Base-by-base conservation (phyloP, 441 rosid species). In the Codiaeum variegatum region DNA sequence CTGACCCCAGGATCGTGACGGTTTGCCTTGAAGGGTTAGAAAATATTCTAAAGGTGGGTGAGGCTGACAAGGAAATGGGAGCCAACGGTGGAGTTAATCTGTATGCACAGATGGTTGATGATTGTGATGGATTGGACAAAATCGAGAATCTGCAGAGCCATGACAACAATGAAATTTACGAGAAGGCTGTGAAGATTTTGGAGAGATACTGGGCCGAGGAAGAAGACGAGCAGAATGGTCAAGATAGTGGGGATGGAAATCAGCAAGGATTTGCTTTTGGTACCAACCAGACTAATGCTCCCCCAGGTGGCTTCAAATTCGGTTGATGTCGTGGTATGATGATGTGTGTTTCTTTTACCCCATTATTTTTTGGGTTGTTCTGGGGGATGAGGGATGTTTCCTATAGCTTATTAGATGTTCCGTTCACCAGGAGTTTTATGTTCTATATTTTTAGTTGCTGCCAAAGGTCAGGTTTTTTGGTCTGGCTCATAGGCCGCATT, bases 191-290 rank as follows among this genome's bases (percentile, higher is more conserved):
- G 47, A 88, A 88, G 82, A 83, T 90, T 70, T 86, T 92, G 15
- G 94, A 89, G 79, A 86, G 89, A 23, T 90, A 88, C 77, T 92
- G 97, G 97, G 70, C 87, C 64, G 96, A 87, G 76, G 96, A 88
- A 67, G 93, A 88, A 23, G 91, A 86, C 0, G 94, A 86, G 76
- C 89, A 85, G 71, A 29, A 83, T 42, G 86, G 83, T 38, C 82
- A 80, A 44, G 88, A 88, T 64, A 86, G 88, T 56, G 89, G 82
- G 31, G 85, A 85, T 70, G 67, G 65, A 56, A 70, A 86, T 23
- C 38, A 69, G 24, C 81, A 72, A 15, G 67, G 44, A 5, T 72
- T 72, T 38, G 62, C 36, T 26, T 72, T 72, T 51, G 75, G 75
- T 34, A 4, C 68, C 7, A 72, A 62, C 61, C 75, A 49, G 69